Percentiles rank a stretch among this genome's conserved stretches.
Conservation (phyloP, 2,329 filamentous ascomycete species). For the Didymella exigua region DNA sequence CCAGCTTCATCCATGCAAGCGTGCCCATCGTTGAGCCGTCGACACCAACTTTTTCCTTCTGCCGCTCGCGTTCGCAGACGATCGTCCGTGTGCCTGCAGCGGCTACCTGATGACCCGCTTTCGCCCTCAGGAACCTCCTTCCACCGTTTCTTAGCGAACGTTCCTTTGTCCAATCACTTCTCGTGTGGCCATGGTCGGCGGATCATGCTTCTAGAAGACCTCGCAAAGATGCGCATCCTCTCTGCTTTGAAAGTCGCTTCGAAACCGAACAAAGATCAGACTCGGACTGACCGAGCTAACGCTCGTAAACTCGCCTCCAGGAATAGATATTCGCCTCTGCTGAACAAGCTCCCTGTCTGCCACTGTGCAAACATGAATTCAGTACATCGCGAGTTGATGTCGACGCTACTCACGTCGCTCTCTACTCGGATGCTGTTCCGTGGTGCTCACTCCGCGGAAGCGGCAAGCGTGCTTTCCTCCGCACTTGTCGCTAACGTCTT, state of each 20-base stretch:
- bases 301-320: neutral
- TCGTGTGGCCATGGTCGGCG: conserved; percentile 15
- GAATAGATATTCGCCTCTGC: conserved; percentile 7
- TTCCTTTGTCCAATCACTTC: conserved; percentile 23
- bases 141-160: conserved; percentile 11
- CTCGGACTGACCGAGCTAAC: neutral
- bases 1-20: conserved; percentile 22
- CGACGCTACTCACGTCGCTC: neutral
- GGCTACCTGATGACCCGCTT: conserved; percentile 37
- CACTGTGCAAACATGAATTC: neutral
- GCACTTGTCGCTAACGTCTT: conserved; percentile 9
- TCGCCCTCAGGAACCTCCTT: conserved; percentile 34
- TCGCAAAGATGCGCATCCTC: conserved; percentile 5
- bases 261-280: neutral
- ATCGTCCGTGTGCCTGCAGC: conserved; percentile 42
- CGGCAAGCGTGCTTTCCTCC: conserved; percentile 3
- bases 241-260: neutral
- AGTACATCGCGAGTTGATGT: neutral
- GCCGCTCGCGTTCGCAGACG: conserved; percentile 21
- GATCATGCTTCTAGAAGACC: conserved; percentile 21
- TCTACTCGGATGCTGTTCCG: neutral
- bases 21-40: conserved; percentile 12
- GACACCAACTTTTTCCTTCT: conserved; percentile 19
- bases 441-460: conserved; percentile 4
- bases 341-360: neutral